Percentiles rank a stretch among this genome's conserved stretches.
Conservation (phyloP, 306 rosid genomes). For the Malus sieversii region DNA sequence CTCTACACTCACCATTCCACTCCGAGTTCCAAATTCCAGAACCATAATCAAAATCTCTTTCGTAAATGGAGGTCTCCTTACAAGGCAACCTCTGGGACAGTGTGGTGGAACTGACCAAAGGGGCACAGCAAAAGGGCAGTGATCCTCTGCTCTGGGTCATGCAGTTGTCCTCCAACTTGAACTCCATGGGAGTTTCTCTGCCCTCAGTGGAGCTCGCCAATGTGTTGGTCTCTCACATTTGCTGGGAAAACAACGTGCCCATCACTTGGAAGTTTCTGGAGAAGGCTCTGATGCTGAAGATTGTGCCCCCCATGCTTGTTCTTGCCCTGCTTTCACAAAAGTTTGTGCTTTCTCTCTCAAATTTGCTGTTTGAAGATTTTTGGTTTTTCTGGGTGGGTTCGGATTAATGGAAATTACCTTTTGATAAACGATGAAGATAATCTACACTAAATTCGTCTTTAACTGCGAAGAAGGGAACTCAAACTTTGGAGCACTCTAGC, state of each 20-base stretch:
- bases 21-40: background rate
- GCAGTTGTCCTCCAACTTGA: constrained; percentile 62
- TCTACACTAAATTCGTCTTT: too few species aligned
- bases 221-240: constrained; percentile 70
- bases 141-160: constrained; percentile 88
- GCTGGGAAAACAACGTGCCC: constrained; percentile 92
- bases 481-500: too few species aligned
- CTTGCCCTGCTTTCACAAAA: constrained; percentile 75
- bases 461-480: too few species aligned
- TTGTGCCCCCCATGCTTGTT: constrained; percentile 78
- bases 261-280: constrained; percentile 89
- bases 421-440: too few species aligned
- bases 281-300: constrained; percentile 55
- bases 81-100: constrained; percentile 37
- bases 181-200: constrained; percentile 58
- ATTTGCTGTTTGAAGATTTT: background rate
- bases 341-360: constrained; percentile 20
- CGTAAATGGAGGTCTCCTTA: constrained; percentile 39
- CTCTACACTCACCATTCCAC: background rate
- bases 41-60: constrained; percentile 10
- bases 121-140: constrained; percentile 67
- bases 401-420: too few species aligned
- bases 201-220: constrained; percentile 76
- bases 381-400: background rate
- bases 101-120: constrained; percentile 56